phyloP scores from a whole-genome alignment of 2,329 filamentous ascomycete species.

The Talaromyces albobiverticillius region DNA sequence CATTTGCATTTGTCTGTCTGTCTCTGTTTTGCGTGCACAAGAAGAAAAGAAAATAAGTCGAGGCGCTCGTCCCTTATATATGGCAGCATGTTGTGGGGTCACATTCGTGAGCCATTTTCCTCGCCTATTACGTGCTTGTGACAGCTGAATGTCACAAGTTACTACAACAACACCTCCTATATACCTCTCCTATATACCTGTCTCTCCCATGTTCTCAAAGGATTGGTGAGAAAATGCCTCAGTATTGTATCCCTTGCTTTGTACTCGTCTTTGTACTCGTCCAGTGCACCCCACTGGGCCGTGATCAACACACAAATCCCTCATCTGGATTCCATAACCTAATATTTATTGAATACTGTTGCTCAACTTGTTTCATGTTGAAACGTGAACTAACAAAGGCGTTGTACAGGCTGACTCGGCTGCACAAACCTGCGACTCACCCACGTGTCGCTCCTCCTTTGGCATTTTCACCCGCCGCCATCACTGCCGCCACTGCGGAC shows the following conservation, averaged over 20 bases:
- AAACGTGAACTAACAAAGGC: too few relatives aligned
- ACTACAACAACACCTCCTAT: neutral
- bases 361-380: too few relatives aligned
- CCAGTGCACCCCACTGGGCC: too few relatives aligned
- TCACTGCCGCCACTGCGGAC: conserved; percentile 65
- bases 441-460: conserved; percentile 58
- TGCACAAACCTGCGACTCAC: conserved; percentile 55
- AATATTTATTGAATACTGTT: too few relatives aligned
- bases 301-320: neutral
- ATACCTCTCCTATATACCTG: too few relatives aligned
- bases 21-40: neutral
- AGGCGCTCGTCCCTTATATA: neutral
- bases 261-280: too few relatives aligned
- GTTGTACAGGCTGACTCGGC: conserved; percentile 54
- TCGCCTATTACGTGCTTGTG: conserved; percentile 17
- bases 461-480: conserved; percentile 62
- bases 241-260: neutral
- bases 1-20: neutral
- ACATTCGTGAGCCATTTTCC: conserved; percentile 15
- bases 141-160: neutral
- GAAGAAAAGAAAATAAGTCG: neutral
- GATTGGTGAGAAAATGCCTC: too few relatives aligned
- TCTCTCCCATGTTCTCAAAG: neutral
- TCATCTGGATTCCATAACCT: too few relatives aligned
- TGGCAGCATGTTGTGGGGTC: conserved; percentile 5